Evolutionary conservation across 371 early-diverging fungal genomes (phyloP), one percentile per base, ranked within the genome.

Genomic region (Rhizopus sp.): DNA sequence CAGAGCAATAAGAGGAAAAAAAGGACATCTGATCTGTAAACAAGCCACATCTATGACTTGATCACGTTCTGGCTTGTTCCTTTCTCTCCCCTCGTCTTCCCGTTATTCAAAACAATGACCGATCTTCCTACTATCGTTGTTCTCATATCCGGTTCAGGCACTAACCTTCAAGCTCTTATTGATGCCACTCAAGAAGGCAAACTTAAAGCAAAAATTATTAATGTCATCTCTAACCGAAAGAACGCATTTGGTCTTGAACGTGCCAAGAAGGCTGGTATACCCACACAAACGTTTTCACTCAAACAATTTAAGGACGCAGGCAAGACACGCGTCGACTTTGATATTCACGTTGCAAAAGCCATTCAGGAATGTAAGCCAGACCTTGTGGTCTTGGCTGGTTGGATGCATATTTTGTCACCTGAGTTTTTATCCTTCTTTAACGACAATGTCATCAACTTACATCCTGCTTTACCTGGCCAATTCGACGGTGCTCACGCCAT

Each of bases 401-500:
- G 87, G 82, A 97, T 98, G 97, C 97, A 95, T 68, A 97, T 98
- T 58, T 80, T 98, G 46, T 90, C 92, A 5, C 79, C 91, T 4
- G 84, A 83, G 23, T 97, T 97, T 68, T 68, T 98, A 50, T 73
- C 83, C 12, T 91, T 93, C 62, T 83, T 86, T 17, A 38, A 63
- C 0, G 34, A 70, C 9, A 81, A 80, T 37, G 76, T 96, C 62
- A 92, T 98, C 77, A 98, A 98, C 73, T 75, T 98, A 58, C 98
- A 98, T 62, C 98, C 98, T 7, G 96, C 98, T 5, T 74, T 98
- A 32, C 97, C 97, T 7, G 95, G 95, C 41, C 86, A 91, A 64
- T 93, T 97, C 66, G 95, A 95, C 59, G 98, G 98, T 37, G 93
- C 95, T 0, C 85, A 92, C 58, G 97, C 98, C 7, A 97, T 98